Base-by-base conservation (phyloP, 2,329 filamentous ascomycete genomes). In the Colletotrichum chrysophilum region DNA sequence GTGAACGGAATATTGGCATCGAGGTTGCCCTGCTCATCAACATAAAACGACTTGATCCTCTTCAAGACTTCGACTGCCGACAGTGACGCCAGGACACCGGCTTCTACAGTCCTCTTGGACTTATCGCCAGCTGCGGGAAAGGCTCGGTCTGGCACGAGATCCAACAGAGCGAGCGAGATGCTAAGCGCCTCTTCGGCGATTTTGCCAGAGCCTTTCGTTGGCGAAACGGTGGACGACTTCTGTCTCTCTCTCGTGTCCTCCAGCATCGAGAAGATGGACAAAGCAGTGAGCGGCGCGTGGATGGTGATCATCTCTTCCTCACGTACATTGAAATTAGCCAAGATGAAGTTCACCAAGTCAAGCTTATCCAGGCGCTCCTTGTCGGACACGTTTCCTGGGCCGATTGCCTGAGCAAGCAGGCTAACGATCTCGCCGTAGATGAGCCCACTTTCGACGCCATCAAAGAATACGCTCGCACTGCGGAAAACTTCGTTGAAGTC, bases 381-480 rank as follows among this genome's bases (percentile, higher is more conserved):
- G 5, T 82, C 79, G 38, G 81, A 80, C n/a, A 86, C 70, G 43
- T 82, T 85, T 26, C 87, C 87, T 7, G 89, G 85, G 4, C 87
- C 87, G 69, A 93, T 86, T n/a, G 91, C 87, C 79, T 92, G 89
- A 2, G 89, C 88, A 75, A 97, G 87, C 56, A 97, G 88, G 14
- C 91, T 88, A 71, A 95, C 87, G 71, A 98, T 89, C 81, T 98
- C 95, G 64, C 94, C 93, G 88, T 97, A 99, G 62, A 99, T 98
- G 24, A 98, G 88, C 9, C 94, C 94, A 80, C 96, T 98, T 84
- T 99, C 97, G 52, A 98, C 96, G 7, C 96, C 96, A 82, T 99
- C 97, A 79, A 99, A 99, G 85, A 99, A 99, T 55, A 97, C 94
- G 81, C 94, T 98, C 7, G 96, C 97, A 82, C 96, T 98, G 79